Conservation (phyloP, 2,329 filamentous ascomycete genomes). For the Cordyceps sp. region DNA sequence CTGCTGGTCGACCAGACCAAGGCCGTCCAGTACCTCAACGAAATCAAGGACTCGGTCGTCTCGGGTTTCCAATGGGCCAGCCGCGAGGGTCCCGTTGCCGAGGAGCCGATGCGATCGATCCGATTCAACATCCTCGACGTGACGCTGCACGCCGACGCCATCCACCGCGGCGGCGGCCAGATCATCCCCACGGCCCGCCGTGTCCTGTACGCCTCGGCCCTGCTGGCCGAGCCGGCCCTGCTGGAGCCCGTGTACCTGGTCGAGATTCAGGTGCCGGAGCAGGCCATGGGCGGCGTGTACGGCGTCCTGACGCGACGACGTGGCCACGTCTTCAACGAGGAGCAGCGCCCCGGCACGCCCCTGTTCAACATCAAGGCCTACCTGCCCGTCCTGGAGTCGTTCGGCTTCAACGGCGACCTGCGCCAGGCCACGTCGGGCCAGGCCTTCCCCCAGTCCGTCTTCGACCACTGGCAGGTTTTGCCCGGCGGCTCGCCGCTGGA, state of each 20-base stretch:
- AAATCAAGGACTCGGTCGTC: slow-evolving; percentile 99
- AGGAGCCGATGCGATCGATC: slow-evolving; percentile 94
- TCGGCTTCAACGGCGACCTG: slow-evolving; percentile 97
- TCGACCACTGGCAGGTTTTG: slow-evolving; percentile 96
- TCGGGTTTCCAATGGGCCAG: slow-evolving; percentile 99
- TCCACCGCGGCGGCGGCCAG: slow-evolving; percentile 98
- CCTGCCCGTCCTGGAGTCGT: slow-evolving; percentile 91
- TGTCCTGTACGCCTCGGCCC: slow-evolving; percentile 85
- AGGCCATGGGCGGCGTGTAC: slow-evolving; percentile 99
- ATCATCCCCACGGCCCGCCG: slow-evolving; percentile 95
- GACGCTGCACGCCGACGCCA: slow-evolving; percentile 97
- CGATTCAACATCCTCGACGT: slow-evolving; percentile 99
- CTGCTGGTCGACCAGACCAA: slow-evolving; percentile 99
- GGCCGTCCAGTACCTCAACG: slow-evolving; percentile 98
- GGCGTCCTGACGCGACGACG: slow-evolving; percentile 92
- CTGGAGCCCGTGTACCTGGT: slow-evolving; percentile 97
- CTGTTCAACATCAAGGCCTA: slow-evolving; percentile 99
- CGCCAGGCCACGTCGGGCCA: slow-evolving; percentile 86
- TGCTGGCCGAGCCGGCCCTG: slow-evolving; percentile 81
- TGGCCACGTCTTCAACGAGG: slow-evolving; percentile 98
- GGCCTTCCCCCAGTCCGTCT: slow-evolving; percentile 97
- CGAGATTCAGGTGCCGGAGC: slow-evolving; percentile 97
- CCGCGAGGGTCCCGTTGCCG: slow-evolving; percentile 89
- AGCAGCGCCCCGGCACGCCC: slow-evolving; percentile 95
- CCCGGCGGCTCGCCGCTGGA: slow-evolving; percentile 89